Percentiles rank a stretch among this genome's conserved stretches.
Conservation (phyloP, 164 flowering plant species). For the Platanus orientalis region DNA sequence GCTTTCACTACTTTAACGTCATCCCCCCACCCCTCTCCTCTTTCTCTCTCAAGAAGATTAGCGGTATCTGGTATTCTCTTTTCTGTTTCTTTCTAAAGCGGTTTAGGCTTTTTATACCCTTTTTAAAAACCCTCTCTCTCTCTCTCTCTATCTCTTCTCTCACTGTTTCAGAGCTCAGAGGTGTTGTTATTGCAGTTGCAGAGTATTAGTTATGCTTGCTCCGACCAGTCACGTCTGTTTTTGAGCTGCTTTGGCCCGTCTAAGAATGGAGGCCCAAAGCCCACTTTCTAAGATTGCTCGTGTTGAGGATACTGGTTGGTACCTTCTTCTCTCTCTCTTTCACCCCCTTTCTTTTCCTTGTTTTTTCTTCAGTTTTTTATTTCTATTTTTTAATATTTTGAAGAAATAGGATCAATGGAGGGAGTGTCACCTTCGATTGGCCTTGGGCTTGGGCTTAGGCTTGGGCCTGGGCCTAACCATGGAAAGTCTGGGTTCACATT, state of each 20-base stretch:
- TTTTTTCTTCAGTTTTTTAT: neutral
- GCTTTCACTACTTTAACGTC: too few species aligned
- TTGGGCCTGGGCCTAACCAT: slow-evolving; percentile 12
- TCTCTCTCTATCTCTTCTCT: too few species aligned
- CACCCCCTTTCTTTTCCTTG: slow-evolving; percentile 5
- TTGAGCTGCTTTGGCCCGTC: slow-evolving; percentile 8
- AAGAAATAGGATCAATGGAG: slow-evolving; percentile 18
- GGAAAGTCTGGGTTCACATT: slow-evolving; percentile 39
- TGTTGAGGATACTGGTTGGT: slow-evolving; percentile 28
- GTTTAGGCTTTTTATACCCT: too few species aligned
- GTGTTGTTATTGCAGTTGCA: neutral
- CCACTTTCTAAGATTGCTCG: slow-evolving; percentile 31
- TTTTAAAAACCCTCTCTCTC: too few species aligned
- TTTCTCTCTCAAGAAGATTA: too few species aligned
- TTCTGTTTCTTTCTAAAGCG: too few species aligned
- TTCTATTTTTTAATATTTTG: neutral
- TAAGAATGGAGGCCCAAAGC: slow-evolving; percentile 21
- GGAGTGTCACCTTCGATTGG: slow-evolving; percentile 21
- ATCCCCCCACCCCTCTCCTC: too few species aligned
- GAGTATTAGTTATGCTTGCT: neutral
- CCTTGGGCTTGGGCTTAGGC: slow-evolving; percentile 40
- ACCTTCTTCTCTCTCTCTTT: slow-evolving; percentile 1
- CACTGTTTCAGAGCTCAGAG: slow-evolving; percentile 9
- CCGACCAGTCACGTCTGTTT: neutral
- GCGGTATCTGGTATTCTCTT: too few species aligned